phyloP scores from a whole-genome alignment of 148 eudicot species.

The Spergularia marina region DNA sequence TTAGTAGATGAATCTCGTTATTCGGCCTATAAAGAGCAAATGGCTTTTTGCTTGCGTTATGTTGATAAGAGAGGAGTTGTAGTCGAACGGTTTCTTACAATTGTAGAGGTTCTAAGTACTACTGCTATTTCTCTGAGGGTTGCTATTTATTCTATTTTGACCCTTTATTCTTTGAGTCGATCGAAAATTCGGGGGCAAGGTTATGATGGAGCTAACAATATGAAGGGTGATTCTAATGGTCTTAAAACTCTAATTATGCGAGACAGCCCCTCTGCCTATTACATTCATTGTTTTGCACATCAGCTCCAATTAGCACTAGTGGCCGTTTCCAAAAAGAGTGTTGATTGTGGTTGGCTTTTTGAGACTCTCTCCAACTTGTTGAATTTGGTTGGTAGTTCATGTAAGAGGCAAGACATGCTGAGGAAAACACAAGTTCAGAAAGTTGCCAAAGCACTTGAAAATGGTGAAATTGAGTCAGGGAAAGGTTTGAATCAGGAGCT shows the following conservation, averaged over 20 bases:
- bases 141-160: neutral
- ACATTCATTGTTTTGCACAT: too few species aligned
- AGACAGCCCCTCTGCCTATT: too few species aligned
- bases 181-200: neutral
- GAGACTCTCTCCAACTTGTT: neutral
- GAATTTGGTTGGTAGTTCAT: neutral
- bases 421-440: neutral
- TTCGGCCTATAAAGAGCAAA: neutral
- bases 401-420: neutral
- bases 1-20: neutral
- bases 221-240: too few species aligned
- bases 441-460: neutral
- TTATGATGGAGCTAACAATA: neutral
- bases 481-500: constrained; percentile 6
- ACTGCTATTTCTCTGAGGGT: neutral
- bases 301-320: too few species aligned
- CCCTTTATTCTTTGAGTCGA: neutral
- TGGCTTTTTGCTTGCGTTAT: neutral
- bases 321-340: too few species aligned
- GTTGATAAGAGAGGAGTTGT: neutral
- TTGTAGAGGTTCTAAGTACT: neutral
- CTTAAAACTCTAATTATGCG: too few species aligned
- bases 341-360: too few species aligned
- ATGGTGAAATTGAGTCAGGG: constrained; percentile 1
- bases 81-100: neutral